phyloP scores from a whole-genome alignment of 2,329 filamentous ascomycete genomes.

The Conoideocrella luteorostrata region DNA sequence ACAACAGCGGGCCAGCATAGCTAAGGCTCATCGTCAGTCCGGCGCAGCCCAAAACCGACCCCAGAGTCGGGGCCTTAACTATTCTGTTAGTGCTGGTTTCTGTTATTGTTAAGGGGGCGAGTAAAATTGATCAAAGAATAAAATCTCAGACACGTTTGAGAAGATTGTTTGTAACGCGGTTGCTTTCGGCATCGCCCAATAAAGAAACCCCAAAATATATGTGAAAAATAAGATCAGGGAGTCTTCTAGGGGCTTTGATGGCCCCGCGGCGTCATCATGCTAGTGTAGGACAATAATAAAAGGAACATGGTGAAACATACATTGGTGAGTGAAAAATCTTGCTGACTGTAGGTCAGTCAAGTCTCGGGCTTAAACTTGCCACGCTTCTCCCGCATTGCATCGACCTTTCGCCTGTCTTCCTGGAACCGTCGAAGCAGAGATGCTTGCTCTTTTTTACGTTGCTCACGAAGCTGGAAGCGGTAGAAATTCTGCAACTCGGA shows the following conservation, averaged over 20 bases:
- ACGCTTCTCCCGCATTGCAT: conserved; percentile 62
- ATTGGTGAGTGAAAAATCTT: background rate
- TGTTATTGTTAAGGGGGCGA: no score
- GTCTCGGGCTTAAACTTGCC: conserved; percentile 53
- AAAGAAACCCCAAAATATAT: conserved; percentile 9
- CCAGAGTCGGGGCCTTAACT: no score
- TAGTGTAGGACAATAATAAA: conserved; percentile 7
- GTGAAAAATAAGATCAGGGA: no score
- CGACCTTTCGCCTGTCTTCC: conserved; percentile 65
- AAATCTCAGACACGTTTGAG: conserved; percentile 53
- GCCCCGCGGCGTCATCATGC: conserved; percentile 50
- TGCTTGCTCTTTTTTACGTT: conserved; percentile 67
- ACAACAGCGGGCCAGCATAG: no score
- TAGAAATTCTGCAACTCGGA: conserved; percentile 69
- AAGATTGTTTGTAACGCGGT: conserved; percentile 59
- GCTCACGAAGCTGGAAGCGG: conserved; percentile 74
- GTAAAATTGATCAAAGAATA: background rate
- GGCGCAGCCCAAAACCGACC: no score
- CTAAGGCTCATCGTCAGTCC: no score
- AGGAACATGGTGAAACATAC: conserved; percentile 1
- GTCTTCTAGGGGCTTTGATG: conserved; percentile 32
- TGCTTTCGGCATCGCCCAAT: conserved; percentile 48
- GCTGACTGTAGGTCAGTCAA: conserved; percentile 16
- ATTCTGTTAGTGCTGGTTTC: background rate
- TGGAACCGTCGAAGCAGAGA: conserved; percentile 66